Percentiles rank a stretch among this genome's conserved stretches.
phyloP scores from a whole-genome alignment of 106 monocot genomes.

The Dioscorea zingiberensis region DNA sequence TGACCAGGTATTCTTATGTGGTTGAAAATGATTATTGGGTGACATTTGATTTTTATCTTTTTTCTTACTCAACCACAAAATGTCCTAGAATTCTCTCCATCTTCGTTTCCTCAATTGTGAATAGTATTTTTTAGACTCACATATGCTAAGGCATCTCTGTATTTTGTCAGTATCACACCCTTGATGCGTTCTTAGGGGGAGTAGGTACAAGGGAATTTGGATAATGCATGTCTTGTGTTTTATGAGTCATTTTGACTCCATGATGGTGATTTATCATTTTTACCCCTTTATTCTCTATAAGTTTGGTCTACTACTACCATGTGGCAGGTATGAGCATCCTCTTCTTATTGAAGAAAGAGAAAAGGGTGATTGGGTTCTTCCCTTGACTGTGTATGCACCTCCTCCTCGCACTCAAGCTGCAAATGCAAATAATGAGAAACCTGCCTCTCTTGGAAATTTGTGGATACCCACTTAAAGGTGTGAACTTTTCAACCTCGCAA shows the following conservation, averaged over 20 bases:
- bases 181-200: no score
- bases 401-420: constrained; percentile 43
- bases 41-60: background rate
- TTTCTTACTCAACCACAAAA: background rate
- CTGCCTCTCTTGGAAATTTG: constrained; percentile 38
- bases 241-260: no score
- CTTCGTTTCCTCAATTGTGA: background rate
- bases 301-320: constrained; percentile 3
- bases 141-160: no score
- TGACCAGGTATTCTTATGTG: constrained; percentile 39
- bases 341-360: constrained; percentile 77
- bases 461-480: constrained; percentile 37
- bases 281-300: background rate
- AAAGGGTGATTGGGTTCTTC: constrained; percentile 96
- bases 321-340: constrained; percentile 87
- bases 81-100: no score
- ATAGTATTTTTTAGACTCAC: background rate
- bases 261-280: background rate
- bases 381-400: constrained; percentile 83
- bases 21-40: background rate
- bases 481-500: no score
- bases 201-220: no score
- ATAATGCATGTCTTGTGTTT: background rate
- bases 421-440: constrained; percentile 52
- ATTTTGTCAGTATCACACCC: background rate